Base-by-base conservation (phyloP, 2,329 filamentous ascomycete species). In the Aspergillus sp. region DNA sequence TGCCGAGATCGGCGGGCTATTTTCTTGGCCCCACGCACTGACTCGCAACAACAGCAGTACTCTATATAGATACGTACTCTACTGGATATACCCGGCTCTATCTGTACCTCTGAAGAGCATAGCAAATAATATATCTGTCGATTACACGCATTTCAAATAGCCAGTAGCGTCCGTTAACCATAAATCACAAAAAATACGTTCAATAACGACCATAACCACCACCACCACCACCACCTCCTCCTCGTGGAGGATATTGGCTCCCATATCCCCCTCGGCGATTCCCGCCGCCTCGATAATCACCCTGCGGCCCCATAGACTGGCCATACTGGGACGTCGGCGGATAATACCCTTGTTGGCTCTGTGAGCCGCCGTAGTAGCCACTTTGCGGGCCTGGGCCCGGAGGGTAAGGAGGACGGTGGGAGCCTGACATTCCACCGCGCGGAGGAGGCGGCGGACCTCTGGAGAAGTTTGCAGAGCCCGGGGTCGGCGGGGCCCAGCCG, bases 361-460 rank as follows among this genome's bases (percentile, higher is more conserved):
- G 48, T 17, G 12, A 22, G n/a, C 40, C 41, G 10, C 40, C 39
- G 26, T 44, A 46, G 15, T 43, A 40, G 5, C 33, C 42, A 30
- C 48, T 39, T 15, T 45, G 40, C 10, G 34, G 38, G 24, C 29
- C 33, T 33, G 11, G 26, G 35, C n/a, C 29, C 10, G 19, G 19
- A 22, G 19, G 24, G 15, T 43, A 34, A 15, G 37, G 38, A 3
- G 39, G 41, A 12, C 40, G 42, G 20, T 52, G 50, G 27, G 48
- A 45, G 26, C 50, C 33, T 19, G 44, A 44, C 40, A 44, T 45
- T 24, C 56, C 55, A 35, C 57, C 57, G 29, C 49, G 56, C 17
- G 59, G 58, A 39, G 60, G 58, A n/a, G 55, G 56, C 25, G 58
- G 59, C 20, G 57, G 60, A 8, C 58, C 57, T 32, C 55, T 42